Percentiles rank a stretch among this genome's conserved stretches.
phyloP scores from a whole-genome alignment of 2,329 filamentous ascomycete genomes.

The Talaromyces sp. region DNA sequence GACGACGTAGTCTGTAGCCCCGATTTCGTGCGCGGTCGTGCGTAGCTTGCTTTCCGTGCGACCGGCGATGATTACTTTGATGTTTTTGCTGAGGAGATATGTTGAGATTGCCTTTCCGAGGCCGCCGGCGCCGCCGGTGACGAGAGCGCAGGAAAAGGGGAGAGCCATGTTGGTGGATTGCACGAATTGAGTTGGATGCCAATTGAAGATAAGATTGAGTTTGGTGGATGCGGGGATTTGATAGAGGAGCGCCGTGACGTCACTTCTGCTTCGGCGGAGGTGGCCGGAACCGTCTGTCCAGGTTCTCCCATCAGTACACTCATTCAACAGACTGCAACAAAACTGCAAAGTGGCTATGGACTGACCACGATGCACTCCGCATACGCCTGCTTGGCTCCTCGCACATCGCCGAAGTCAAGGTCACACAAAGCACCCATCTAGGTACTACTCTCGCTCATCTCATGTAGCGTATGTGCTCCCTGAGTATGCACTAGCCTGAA shows the following conservation, averaged over 20 bases:
- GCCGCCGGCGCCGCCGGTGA: constrained; percentile 1
- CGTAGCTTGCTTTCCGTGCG: constrained; percentile 6
- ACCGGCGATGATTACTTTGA: neutral
- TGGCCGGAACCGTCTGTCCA: neutral
- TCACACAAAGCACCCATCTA: constrained; percentile 22
- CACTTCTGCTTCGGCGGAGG: too few relatives aligned
- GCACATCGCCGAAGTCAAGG: neutral
- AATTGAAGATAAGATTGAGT: neutral
- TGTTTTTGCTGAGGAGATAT: neutral
- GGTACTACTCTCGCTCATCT: neutral
- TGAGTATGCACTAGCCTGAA: too few relatives aligned
- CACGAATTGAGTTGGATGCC: neutral
- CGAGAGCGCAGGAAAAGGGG: neutral
- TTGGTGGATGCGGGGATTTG: neutral
- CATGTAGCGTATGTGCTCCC: neutral
- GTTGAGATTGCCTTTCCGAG: constrained; percentile 5
- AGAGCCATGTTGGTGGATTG: neutral
- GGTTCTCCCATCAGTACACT: too few relatives aligned
- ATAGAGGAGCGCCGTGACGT: neutral
- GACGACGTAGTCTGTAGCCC: neutral
- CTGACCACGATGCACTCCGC: neutral
- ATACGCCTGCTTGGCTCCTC: neutral
- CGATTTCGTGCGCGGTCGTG: neutral
- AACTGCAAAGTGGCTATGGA: neutral
- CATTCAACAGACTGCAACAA: too few relatives aligned